Percentiles rank a stretch among this genome's conserved stretches.
Conservation (phyloP, 306 rosid genomes). For the Vigna mungo region DNA sequence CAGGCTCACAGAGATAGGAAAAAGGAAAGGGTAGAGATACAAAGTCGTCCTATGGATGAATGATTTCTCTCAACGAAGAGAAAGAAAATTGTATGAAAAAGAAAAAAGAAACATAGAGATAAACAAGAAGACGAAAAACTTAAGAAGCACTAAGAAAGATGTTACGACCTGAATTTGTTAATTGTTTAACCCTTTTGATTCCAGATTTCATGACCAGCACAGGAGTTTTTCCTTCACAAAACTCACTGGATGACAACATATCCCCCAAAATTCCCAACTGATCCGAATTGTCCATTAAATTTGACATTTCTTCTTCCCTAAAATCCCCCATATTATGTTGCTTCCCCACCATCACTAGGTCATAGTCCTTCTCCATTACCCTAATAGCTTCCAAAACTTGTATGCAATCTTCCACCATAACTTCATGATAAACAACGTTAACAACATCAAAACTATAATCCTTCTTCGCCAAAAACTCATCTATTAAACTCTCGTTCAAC, state of each 20-base stretch:
- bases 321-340: slow-evolving; percentile 18
- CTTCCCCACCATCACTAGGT: slow-evolving; percentile 61
- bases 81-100: neutral
- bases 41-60: neutral
- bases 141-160: too few relatives aligned
- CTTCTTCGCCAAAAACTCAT: slow-evolving; percentile 54
- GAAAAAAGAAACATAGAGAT: too few relatives aligned
- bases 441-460: neutral
- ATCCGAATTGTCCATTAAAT: slow-evolving; percentile 55
- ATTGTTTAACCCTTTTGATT: neutral
- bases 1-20: neutral
- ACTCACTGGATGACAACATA: slow-evolving; percentile 58
- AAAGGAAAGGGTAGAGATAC: neutral
- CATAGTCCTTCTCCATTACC: slow-evolving; percentile 19
- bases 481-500: slow-evolving; percentile 50
- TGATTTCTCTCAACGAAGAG: neutral
- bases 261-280: slow-evolving; percentile 60
- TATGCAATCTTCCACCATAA: slow-evolving; percentile 50
- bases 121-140: neutral
- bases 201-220: slow-evolving; percentile 58
- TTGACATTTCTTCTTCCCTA: slow-evolving; percentile 49
- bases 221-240: slow-evolving; percentile 47
- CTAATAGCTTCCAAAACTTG: slow-evolving; percentile 39
- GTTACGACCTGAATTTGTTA: neutral
- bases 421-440: slow-evolving; percentile 33